Evolutionary conservation across 306 rosid genomes (phyloP), one percentile per base, ranked within the genome.

Genomic region (Sicyos baderoa): DNA sequence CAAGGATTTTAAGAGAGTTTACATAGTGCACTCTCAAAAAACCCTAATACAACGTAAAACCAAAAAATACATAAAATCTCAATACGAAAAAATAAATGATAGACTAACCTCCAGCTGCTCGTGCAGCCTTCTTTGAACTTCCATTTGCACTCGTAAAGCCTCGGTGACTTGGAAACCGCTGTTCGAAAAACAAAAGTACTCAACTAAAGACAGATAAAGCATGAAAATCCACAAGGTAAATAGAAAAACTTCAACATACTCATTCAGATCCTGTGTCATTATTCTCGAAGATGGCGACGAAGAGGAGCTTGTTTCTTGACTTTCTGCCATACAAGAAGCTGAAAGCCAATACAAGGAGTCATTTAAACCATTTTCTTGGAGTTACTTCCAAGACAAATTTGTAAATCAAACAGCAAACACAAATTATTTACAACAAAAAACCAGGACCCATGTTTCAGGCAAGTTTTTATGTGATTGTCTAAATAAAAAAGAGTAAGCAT

Each of bases 101-200:
- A 72, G 47, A 59, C 80, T 79, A 77, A 79, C 88, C 88, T 84
- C 88, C 45, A 84, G 80, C 68, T 84, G 88, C 77, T 84, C 88
- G 66, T 84, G 88, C 76, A 84, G 76, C 76, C 84, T 79, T 74
- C 82, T 62, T 68, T 84, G 88, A 74, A 84, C 88, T 76, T 84
- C 88, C 88, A 84, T 84, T 75, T 84, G 88, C 15, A 82, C 81
- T 62, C 86, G 76, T 76, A 84, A 70, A 35, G 88, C 88, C 86
- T 84, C 88, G 2, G 88, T 82, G 47, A 84, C 84, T 72, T 84
- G 86, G 75, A 69, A 79, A 37, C 88, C 84, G 56, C 88, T 82
- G 81, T 70, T 75, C 51, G 19, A 51, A 69, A 56, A 18, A 71
- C 1, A 71, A 66, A 76, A 54, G 35, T 32, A 70, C 19, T 72